Base-by-base conservation (phyloP, 257 asterid genomes). In the Petunia axillaris region DNA sequence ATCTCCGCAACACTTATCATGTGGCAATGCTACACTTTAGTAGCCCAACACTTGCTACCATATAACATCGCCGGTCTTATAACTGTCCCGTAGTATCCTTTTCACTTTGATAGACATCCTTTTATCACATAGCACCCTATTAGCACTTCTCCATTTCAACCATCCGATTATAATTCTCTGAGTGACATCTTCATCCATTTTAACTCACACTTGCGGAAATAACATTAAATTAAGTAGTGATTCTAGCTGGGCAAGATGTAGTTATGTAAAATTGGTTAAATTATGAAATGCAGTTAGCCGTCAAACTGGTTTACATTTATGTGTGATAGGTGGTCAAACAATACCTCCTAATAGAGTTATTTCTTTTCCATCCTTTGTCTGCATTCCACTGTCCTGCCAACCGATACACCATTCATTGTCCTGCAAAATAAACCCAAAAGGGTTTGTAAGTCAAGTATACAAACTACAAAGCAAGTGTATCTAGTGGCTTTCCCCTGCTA, bases 301-400 rank as follows among this genome's bases (percentile, higher is more conserved):
- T 70, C 59, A 9, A 48, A 71, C 60, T 71, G 44, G 35, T 71
- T 71, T 71, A 71, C 60, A 46, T 70, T 71, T 54, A 71, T 35
- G 37, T 6, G 25, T 6, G 0, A 57, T 11, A 10, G 36, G 60
- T 36, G 78, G 46, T 73, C 59, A 73, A 73, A 73, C 6, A 64
- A 9, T 89, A 92, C 97, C 97, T 91, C 98, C 98, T 80, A 94
- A 84, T 38, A 94, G 85, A 62, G 91, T 92, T 79, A 91, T 64
- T 82, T 88, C 92, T 67, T 64, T 83, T 53, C 94, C 93, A 62
- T 88, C 88, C 79, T 81, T 84, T 14, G 89, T 46, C 81, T 85
- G 90, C 89, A 91, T 81, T 63, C 84, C 90, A 80, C 92, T 90
- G 81, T 39, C 85, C 84, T 91, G 97, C 97, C 97, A 94, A 38